Evolutionary conservation across 2,329 filamentous ascomycete species (phyloP), one percentile per base, ranked within the genome.

Genomic region (Penicillium janthinellum): DNA sequence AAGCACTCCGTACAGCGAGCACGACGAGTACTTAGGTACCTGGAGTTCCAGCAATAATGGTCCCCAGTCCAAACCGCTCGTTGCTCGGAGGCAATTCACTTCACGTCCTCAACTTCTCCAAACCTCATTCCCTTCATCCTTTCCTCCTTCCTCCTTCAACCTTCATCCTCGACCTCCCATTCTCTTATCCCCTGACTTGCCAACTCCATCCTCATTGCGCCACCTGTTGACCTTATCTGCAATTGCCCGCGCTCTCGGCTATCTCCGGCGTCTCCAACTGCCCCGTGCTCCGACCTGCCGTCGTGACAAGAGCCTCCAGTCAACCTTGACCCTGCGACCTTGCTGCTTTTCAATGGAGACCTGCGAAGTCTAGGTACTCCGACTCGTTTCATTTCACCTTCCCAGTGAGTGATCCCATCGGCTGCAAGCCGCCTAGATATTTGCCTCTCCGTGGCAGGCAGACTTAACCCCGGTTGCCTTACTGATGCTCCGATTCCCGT

Each of bases 201-300:
- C 39, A 41, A 41, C 47, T 22, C 38, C 39, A 34, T 61, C 56
- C 49, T 56, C 50, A 11, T 28, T 56, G 49, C 42, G 37, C 57
- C 45, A 22, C 50, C 54, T 54, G 48, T 54, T 41, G 20, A n/a
- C 28, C 58, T 58, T 68, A 70, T 68, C 66, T 64, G 57, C 66
- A 70, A 69, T 72, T 69, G 65, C 47, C 57, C 59, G 54, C 58
- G 53, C 59, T 62, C 57, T 70, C 70, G 68, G 69, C 67, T 71
- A 69, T 71, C 67, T 70, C 67, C 69, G 68, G 69, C 62, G 62
- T 60, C 65, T 65, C 65, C 67, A 71, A 63, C 42, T 54, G 63
- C 54, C 25, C 62, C 62, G 59, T 52, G 61, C 57, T 61, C 57
- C 59, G 47, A 52, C 34, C 35, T 56, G n/a, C n/a, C 39, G 39